phyloP scores from a whole-genome alignment of 2,329 filamentous ascomycete species.

The Fusarium buharicum region DNA sequence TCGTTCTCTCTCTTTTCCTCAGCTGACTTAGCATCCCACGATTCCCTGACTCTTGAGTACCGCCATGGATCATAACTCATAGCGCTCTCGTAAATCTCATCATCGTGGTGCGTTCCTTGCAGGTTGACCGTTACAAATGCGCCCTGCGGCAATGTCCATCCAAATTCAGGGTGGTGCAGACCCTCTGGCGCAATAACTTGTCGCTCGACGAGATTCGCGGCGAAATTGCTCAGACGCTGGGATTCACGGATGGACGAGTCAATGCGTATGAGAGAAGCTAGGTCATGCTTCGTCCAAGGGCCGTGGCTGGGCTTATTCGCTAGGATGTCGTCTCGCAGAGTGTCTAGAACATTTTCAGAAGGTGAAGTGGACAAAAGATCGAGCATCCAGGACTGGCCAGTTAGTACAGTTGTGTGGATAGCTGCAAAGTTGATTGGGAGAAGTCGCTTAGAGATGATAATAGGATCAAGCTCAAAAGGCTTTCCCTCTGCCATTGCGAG shows the following conservation, averaged over 20 bases:
- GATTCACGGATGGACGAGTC: slow-evolving; percentile 66
- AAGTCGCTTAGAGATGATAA: slow-evolving; percentile 61
- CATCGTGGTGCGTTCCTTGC: slow-evolving; percentile 59
- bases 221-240: slow-evolving; percentile 60
- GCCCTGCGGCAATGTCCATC: slow-evolving; percentile 54
- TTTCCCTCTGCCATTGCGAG: slow-evolving; percentile 59
- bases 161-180: slow-evolving; percentile 51
- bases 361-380: slow-evolving; percentile 58
- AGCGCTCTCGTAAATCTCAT: slow-evolving; percentile 55
- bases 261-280: slow-evolving; percentile 56
- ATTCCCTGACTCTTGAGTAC: slow-evolving; percentile 57
- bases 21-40: slow-evolving; percentile 46
- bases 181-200: slow-evolving; percentile 58
- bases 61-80: slow-evolving; percentile 61
- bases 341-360: slow-evolving; percentile 49
- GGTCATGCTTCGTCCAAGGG: slow-evolving; percentile 58
- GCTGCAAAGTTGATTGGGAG: slow-evolving; percentile 68
- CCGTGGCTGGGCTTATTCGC: slow-evolving; percentile 44
- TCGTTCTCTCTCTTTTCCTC: slow-evolving; percentile 47
- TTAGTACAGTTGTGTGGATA: slow-evolving; percentile 67
- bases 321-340: slow-evolving; percentile 57
- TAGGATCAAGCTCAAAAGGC: slow-evolving; percentile 56
- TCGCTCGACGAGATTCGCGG: slow-evolving; percentile 57
- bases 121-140: slow-evolving; percentile 57
- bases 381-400: slow-evolving; percentile 58